phyloP scores from a whole-genome alignment of 306 rosid species.

The Pyrus communis region DNA sequence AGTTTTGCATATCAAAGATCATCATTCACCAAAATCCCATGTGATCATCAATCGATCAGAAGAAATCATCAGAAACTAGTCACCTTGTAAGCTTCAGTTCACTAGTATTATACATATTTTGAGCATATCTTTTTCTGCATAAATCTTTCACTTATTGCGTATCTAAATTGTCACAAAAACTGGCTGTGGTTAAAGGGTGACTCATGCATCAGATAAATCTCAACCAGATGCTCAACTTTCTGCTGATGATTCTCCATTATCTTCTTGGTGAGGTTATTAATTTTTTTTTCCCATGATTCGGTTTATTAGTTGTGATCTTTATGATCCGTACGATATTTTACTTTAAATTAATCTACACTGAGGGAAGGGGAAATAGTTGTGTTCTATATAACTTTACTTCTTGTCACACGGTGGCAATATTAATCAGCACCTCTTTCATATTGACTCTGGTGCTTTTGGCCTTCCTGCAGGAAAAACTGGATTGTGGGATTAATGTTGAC shows the following conservation, averaged over 20 bases:
- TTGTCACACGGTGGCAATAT: not conserved
- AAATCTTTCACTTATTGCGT: not conserved
- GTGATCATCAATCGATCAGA: not conserved
- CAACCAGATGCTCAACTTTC: not conserved
- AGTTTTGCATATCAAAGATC: not conserved
- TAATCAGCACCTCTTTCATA: not conserved
- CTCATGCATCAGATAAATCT: not conserved
- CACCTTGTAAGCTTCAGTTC: not conserved
- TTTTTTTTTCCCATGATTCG: not conserved
- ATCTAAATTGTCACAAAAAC: not conserved
- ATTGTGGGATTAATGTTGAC: not conserved
- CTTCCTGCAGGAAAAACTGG: constrained; percentile 3
- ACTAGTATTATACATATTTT: not conserved
- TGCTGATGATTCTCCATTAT: not conserved
- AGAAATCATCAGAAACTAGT: not conserved
- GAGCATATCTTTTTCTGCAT: not conserved
- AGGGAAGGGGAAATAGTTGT: no score
- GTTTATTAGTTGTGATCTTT: not conserved
- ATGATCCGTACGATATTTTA: no score
- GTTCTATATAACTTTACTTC: not conserved
- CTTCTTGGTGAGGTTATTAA: not conserved
- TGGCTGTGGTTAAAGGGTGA: not conserved
- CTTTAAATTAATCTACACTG: no score
- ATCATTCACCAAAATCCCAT: not conserved
- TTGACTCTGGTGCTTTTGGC: not conserved